Conservation (phyloP, 148 eudicot species). For the Diospyros kaki region DNA sequence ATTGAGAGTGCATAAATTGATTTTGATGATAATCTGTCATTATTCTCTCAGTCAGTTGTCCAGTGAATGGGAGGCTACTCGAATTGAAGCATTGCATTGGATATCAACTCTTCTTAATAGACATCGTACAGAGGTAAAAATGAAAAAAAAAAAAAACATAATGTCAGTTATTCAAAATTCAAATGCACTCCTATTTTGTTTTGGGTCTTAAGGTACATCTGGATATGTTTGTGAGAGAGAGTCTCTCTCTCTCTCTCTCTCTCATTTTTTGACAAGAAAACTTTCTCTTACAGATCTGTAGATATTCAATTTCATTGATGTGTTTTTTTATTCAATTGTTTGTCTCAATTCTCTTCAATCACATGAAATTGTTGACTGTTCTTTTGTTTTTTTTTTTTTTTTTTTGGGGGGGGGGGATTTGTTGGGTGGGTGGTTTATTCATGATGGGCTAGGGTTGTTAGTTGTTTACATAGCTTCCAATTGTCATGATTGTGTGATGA, state of each 20-base stretch:
- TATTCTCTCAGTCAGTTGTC: conserved; percentile 67
- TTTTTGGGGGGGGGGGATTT: not conserved
- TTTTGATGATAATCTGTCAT: not conserved
- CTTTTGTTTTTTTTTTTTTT: not conserved
- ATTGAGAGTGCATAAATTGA: conserved; percentile 1
- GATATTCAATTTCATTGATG: not conserved
- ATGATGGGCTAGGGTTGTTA: too few relatives aligned
- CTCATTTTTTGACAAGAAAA: too few relatives aligned
- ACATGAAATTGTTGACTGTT: not conserved
- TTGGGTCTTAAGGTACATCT: too few relatives aligned
- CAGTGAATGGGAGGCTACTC: conserved; percentile 97
- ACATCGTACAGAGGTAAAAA: conserved; percentile 67
- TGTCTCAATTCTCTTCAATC: not conserved
- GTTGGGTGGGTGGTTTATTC: not conserved
- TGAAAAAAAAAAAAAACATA: not conserved
- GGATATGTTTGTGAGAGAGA: too few relatives aligned
- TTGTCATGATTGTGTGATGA: too few relatives aligned
- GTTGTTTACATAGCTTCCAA: too few relatives aligned
- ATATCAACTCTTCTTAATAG: conserved; percentile 78
- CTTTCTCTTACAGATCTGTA: too few relatives aligned
- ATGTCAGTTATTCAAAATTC: too few relatives aligned
- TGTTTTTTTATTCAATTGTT: not conserved
- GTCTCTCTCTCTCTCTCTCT: too few relatives aligned
- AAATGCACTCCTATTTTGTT: too few relatives aligned
- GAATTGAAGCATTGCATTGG: conserved; percentile 95